Conservation (phyloP, 192 early-diverging fungal genomes). For the Backusella morwellensis region DNA sequence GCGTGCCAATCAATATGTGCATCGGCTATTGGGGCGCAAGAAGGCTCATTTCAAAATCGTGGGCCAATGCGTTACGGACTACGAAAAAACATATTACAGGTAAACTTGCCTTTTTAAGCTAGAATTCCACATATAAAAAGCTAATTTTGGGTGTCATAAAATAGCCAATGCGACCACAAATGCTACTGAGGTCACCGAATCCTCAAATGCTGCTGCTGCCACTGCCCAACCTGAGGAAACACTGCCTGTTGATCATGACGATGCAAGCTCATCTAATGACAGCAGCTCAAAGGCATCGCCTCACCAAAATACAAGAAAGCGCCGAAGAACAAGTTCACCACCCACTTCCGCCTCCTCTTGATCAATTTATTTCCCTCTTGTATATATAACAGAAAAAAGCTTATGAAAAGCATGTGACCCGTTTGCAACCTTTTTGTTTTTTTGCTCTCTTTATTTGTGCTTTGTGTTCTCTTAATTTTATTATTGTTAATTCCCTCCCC, state of each 20-base stretch:
- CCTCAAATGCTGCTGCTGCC: too few relatives aligned
- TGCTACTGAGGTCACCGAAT: too few relatives aligned
- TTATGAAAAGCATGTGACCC: neutral
- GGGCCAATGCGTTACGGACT: slow-evolving; percentile 10
- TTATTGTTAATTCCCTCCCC: neutral
- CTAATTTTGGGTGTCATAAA: neutral
- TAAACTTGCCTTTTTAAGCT: neutral
- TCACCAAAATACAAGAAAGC: neutral
- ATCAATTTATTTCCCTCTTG: neutral
- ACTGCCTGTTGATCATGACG: neutral
- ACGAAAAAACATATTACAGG: slow-evolving; percentile 3
- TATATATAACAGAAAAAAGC: neutral
- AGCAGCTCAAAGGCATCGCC: neutral
- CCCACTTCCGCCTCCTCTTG: neutral
- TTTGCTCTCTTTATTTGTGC: neutral
- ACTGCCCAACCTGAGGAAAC: neutral
- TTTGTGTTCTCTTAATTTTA: neutral
- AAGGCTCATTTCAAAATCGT: neutral
- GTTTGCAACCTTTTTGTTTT: neutral
- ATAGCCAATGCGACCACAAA: neutral
- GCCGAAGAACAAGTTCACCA: neutral
- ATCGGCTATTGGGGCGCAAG: slow-evolving; percentile 11
- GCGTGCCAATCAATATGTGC: slow-evolving; percentile 5
- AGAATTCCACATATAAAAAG: neutral
- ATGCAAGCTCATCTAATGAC: neutral